phyloP scores from a whole-genome alignment of 257 asterid species.

The Jacaranda mimosifolia region DNA sequence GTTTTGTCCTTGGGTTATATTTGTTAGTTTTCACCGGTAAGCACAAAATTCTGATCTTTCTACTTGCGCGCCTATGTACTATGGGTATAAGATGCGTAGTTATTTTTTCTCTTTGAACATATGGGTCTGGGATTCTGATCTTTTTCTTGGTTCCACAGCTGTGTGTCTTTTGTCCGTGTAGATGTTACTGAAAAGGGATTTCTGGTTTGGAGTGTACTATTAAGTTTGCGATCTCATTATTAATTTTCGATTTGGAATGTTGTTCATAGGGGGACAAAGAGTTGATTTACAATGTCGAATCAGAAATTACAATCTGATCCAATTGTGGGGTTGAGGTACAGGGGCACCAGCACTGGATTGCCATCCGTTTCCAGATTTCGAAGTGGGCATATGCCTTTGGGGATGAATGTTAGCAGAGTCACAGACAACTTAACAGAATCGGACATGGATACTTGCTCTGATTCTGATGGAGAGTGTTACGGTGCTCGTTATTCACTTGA shows the following conservation, averaged over 20 bases:
- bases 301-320: slow-evolving; percentile 55
- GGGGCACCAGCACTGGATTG: slow-evolving; percentile 54
- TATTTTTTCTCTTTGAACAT: slow-evolving; percentile 12
- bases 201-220: background rate
- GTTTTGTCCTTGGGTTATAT: background rate
- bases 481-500: slow-evolving; percentile 69
- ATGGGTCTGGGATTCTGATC: slow-evolving; percentile 1
- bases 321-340: slow-evolving; percentile 48
- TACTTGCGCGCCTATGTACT: background rate
- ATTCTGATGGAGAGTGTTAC: slow-evolving; percentile 69
- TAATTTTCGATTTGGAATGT: slow-evolving; percentile 29
- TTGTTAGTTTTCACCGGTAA: background rate
- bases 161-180: background rate
- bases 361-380: slow-evolving; percentile 63
- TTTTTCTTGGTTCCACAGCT: background rate
- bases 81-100: slow-evolving; percentile 1
- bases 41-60: slow-evolving; percentile 11
- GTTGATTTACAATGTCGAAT: slow-evolving; percentile 52
- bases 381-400: slow-evolving; percentile 73
- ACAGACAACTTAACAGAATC: slow-evolving; percentile 52
- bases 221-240: background rate
- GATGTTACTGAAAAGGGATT: background rate
- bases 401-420: slow-evolving; percentile 44
- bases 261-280: slow-evolving; percentile 30
- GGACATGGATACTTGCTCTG: slow-evolving; percentile 75